These are phyloP conservation scores for Microbotryomycetes sp. DNA, from an alignment of 1,284 basidiomycete species.

Conservation along the genomic window DNA sequence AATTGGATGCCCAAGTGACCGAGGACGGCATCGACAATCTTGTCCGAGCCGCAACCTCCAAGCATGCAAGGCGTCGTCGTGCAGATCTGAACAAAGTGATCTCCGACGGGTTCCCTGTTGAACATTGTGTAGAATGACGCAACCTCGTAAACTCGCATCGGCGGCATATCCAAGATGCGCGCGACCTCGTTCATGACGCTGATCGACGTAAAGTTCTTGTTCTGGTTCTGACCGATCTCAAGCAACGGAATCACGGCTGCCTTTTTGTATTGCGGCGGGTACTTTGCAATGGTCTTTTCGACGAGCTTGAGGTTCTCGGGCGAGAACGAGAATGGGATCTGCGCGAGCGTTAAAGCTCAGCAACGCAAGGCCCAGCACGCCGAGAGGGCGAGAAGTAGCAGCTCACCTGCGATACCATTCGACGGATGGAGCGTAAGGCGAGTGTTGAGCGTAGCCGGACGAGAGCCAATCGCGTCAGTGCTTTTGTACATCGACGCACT, in stretches of 20 bases:
- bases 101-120: slow-evolving; percentile 87
- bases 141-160: slow-evolving; percentile 99
- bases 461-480: background rate
- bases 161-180: slow-evolving; percentile 77
- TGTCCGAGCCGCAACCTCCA: slow-evolving; percentile 71
- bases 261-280: slow-evolving; percentile 65
- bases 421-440: background rate
- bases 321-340: slow-evolving; percentile 87
- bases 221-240: slow-evolving; percentile 93
- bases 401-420: slow-evolving; percentile 27
- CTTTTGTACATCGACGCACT: background rate
- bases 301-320: slow-evolving; percentile 75
- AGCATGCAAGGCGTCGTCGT: slow-evolving; percentile 99
- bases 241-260: slow-evolving; percentile 89
- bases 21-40: slow-evolving; percentile 80
- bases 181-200: slow-evolving; percentile 99
- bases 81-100: slow-evolving; percentile 97
- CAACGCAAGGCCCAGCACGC: background rate
- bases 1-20: slow-evolving; percentile 74
- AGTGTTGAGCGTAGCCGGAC: too few relatives aligned
- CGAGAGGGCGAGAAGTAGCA: background rate
- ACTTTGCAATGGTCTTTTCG: slow-evolving; percentile 80
- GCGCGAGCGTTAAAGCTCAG: background rate
- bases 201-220: slow-evolving; percentile 98
- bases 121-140: slow-evolving; percentile 99